Base-by-base conservation (phyloP, 768 basidiomycete genomes). In the Tricholomella constricta region DNA sequence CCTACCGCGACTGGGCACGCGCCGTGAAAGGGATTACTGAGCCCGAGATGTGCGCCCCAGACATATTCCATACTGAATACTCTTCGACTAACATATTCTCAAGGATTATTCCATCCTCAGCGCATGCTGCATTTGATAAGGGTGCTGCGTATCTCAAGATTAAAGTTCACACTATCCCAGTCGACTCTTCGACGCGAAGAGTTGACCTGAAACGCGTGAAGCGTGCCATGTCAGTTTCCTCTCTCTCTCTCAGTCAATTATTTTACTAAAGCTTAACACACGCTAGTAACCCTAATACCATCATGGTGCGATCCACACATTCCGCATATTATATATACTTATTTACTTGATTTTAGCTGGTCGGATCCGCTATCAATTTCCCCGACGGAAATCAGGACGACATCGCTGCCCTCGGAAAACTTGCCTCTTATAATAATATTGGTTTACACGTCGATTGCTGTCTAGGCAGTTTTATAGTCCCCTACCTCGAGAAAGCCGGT, bases 371-470 rank as follows among this genome's bases (percentile, higher is more conserved):
- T 2, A 71, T 91, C 66, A 92, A 91, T 67, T 94, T 91, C 69
- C 88, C 89, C 0, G 90, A 92, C 55, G 91, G 91, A 22, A 86
- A 85, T 61, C 88, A 90, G 72, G 93, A 95, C 65, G 84, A 94
- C 52, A 96, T 99, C 47, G 75, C 83, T 14, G 84, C 78, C 0
- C 84, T 99, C 2, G 88, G 84, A 15, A 75, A 74, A 34, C 77
- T 99, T 14, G 95, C 96, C 0, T 69, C 79, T 51, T 77, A 73
- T 58, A 70, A 94, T 66, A 86, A 88, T 15, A 77, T 95, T 50
- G 94, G 94, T 6, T 70, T 98, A 22, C 96, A 97, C 65, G 94
- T 98, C 53, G 95, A 97, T 62, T 95, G 94, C 66, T 98, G 95
- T 67, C 77, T 98, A 9, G 95, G 94, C 2, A 89, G 88, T 44